Evolutionary conservation across 2,329 filamentous ascomycete species (phyloP), one percentile per base, ranked within the genome.

Genomic region (Epichloe baconii): DNA sequence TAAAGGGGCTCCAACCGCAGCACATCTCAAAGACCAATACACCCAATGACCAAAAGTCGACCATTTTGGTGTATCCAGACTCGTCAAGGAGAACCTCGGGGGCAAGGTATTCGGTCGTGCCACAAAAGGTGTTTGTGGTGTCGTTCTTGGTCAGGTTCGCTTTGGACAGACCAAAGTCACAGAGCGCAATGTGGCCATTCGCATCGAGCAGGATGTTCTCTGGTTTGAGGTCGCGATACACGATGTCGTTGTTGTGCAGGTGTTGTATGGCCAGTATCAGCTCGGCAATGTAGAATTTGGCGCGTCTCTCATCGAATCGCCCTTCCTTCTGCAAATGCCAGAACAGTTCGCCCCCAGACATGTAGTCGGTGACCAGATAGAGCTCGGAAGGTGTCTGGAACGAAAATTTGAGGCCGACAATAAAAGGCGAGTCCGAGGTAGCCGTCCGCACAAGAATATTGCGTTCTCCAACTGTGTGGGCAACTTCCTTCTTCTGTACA

Each of bases 1-100:
- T 97, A 98, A 71, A 98, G 0, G 93, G 93, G 62, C 89, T 96
- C 93, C 93, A 98, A 36, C 93, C 93, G 62, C 93, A 98, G 73
- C 93, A 98, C 93, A 98, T 98, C 68, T 98, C 93, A 62, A 98
- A 98, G 1, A 98, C 93, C 50, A 98, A 76, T 46, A 98, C 93
- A 52, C 93, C 93, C 12, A 98, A 77, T 2, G 93, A 98, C 93
- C 93, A 98, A 68, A 97, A 98, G 67, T 98, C 93, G 6, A 98
- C 93, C 93, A 98, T 97, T 72, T 97, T 97, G 50, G 93, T 97
- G 69, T 98, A 98, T 36, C 93, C 93, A 62, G 89, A 87, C 71
- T 98, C 93, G 59, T 98, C 93, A 44, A 98, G 73, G 14, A 98
- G 76, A 3, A 97, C 93, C 64, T 98, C 93, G 0, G 93, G 93